Evolutionary conservation across 2,329 filamentous ascomycete genomes (phyloP).

Genomic region (Arthrobotrys entomopaga): DNA sequence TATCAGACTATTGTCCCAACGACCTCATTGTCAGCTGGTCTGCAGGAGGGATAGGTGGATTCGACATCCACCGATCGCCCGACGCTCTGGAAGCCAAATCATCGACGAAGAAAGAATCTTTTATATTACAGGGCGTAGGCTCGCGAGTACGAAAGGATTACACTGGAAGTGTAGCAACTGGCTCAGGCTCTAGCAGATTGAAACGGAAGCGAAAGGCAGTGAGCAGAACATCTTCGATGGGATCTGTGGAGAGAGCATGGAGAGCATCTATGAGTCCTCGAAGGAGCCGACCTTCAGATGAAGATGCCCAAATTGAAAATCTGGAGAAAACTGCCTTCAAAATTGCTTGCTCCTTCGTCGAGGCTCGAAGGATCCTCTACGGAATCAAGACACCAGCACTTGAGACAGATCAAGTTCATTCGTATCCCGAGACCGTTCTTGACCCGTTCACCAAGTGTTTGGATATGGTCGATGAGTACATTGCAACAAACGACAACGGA

Average conservation of each 20-base stretch:
- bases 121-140: slow-evolving; percentile 58
- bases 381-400: slow-evolving; percentile 61
- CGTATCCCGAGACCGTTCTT: slow-evolving; percentile 58
- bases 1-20: slow-evolving; percentile 74
- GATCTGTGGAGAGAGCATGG: slow-evolving; percentile 62
- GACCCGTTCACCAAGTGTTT: slow-evolving; percentile 68
- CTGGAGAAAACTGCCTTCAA: slow-evolving; percentile 68
- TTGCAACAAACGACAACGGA: slow-evolving; percentile 69
- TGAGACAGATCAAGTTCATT: slow-evolving; percentile 22
- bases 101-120: slow-evolving; percentile 58
- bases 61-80: slow-evolving; percentile 71
- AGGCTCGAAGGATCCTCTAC: slow-evolving; percentile 69
- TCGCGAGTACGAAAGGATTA: slow-evolving; percentile 60
- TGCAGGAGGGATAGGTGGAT: slow-evolving; percentile 73
- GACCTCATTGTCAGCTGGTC: slow-evolving; percentile 77
- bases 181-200: slow-evolving; percentile 61
- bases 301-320: slow-evolving; percentile 63
- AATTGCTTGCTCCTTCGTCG: slow-evolving; percentile 68
- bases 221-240: slow-evolving; percentile 62
- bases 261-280: slow-evolving; percentile 65
- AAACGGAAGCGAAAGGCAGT: slow-evolving; percentile 70
- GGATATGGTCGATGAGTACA: slow-evolving; percentile 70
- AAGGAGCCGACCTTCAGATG: slow-evolving; percentile 63
- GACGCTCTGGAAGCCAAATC: slow-evolving; percentile 65
- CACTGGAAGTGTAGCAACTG: slow-evolving; percentile 58